Evolutionary conservation across 495 filamentous ascomycete species (phyloP).

Genomic region (Xylaria bambusicola): DNA sequence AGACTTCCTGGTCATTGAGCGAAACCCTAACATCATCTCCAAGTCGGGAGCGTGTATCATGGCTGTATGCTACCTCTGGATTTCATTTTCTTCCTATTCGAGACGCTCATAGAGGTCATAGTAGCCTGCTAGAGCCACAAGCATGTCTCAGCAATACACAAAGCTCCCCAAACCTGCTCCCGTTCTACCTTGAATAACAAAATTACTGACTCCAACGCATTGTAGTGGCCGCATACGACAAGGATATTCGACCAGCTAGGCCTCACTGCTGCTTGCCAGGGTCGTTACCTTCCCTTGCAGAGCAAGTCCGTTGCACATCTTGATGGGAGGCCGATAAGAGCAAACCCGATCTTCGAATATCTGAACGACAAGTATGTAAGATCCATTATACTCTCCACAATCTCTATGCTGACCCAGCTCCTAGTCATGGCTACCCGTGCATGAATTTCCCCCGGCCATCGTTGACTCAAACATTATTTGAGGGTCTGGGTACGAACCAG

Average conservation of each 20-base stretch:
- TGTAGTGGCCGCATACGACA: conserved; percentile 26
- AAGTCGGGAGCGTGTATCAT: conserved; percentile 39
- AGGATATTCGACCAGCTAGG: conserved; percentile 43
- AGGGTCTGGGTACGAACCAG: conserved; percentile 29
- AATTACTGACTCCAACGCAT: too few relatives aligned
- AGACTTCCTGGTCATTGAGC: conserved; percentile 53
- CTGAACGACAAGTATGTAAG: not conserved
- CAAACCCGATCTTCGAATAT: not conserved
- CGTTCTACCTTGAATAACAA: too few relatives aligned
- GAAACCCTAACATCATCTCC: conserved; percentile 33
- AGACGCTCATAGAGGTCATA: too few relatives aligned
- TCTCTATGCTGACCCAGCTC: not conserved
- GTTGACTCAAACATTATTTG: conserved; percentile 37
- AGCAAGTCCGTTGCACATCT: not conserved
- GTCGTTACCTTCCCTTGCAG: conserved; percentile 7
- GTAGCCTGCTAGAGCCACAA: too few relatives aligned
- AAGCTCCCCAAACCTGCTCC: too few relatives aligned
- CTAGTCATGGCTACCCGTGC: conserved; percentile 19
- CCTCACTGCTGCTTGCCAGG: conserved; percentile 28
- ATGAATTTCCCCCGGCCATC: conserved; percentile 34
- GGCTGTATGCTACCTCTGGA: conserved; percentile 5
- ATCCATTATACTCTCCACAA: not conserved
- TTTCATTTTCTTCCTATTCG: too few relatives aligned
- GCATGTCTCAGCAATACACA: too few relatives aligned
- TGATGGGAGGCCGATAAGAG: not conserved